Evolutionary conservation across 2,329 filamentous ascomycete species (phyloP).

Genomic region (Cryphonectria parasitica): DNA sequence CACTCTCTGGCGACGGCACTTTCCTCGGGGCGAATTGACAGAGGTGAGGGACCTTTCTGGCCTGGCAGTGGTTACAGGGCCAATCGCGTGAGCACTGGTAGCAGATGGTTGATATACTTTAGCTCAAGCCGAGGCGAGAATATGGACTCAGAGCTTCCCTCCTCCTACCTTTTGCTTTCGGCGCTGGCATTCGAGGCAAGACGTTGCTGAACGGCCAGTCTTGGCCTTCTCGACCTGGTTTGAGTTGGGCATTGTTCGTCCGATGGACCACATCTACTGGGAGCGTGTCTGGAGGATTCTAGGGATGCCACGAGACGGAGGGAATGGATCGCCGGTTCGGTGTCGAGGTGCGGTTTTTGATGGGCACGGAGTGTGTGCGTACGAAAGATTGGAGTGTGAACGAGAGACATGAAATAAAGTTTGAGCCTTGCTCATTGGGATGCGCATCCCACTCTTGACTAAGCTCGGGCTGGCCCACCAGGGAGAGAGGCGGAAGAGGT

Average conservation of each 20-base stretch:
- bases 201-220: slow-evolving; percentile 29
- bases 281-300: neutral
- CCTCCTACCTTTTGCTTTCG: slow-evolving; percentile 52
- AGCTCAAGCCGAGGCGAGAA: neutral
- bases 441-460: neutral
- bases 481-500: neutral
- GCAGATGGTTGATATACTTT: slow-evolving; percentile 4
- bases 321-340: neutral
- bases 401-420: neutral
- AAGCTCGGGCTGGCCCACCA: neutral
- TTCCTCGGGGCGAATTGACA: slow-evolving; percentile 49
- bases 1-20: slow-evolving; percentile 26
- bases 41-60: slow-evolving; percentile 51
- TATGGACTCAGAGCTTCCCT: neutral
- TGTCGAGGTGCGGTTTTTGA: neutral
- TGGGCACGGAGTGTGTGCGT: neutral
- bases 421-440: neutral
- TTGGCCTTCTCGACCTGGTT: slow-evolving; percentile 26
- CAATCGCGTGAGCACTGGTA: slow-evolving; percentile 52
- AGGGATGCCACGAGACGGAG: neutral
- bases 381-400: neutral
- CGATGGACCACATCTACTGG: neutral
- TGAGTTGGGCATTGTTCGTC: slow-evolving; percentile 12
- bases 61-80: slow-evolving; percentile 55
- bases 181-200: slow-evolving; percentile 53